phyloP scores from a whole-genome alignment of 192 early-diverging fungal genomes.

The Podila epicladia region DNA sequence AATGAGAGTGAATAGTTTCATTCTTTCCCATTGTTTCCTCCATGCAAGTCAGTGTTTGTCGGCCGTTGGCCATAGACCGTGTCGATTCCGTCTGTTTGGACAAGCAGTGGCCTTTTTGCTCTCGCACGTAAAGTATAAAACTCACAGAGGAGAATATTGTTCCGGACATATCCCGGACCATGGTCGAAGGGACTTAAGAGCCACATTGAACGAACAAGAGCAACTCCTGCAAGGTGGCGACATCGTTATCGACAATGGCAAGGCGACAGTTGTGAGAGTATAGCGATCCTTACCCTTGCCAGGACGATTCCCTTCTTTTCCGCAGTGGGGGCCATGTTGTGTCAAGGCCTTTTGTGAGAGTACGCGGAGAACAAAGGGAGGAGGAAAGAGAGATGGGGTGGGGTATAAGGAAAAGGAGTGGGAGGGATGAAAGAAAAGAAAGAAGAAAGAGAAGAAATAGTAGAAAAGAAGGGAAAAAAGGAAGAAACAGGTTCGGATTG shows the following conservation, averaged over 20 bases:
- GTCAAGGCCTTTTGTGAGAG: background rate
- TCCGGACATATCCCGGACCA: too few relatives aligned
- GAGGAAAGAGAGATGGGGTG: background rate
- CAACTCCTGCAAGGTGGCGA: too few relatives aligned
- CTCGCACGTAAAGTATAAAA: background rate
- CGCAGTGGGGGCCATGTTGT: slow-evolving; percentile 25
- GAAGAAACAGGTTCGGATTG: background rate
- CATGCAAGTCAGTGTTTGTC: too few relatives aligned
- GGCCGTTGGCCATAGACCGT: too few relatives aligned
- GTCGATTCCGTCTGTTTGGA: background rate
- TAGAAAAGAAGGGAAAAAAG: background rate
- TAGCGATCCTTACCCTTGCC: slow-evolving; percentile 33
- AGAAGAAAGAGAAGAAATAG: background rate
- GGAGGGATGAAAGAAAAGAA: slow-evolving; percentile 1
- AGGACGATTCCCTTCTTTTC: slow-evolving; percentile 51
- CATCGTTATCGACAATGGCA: too few relatives aligned
- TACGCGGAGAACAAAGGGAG: background rate
- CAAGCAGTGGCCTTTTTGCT: background rate
- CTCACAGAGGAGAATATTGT: too few relatives aligned
- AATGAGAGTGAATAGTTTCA: background rate
- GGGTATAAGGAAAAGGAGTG: background rate
- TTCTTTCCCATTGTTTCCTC: background rate
- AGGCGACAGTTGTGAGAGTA: background rate
- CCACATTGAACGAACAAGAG: too few relatives aligned
- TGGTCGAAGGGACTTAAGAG: too few relatives aligned